Base-by-base conservation (phyloP, 148 eudicot genomes). In the Rhododendron simsii region DNA sequence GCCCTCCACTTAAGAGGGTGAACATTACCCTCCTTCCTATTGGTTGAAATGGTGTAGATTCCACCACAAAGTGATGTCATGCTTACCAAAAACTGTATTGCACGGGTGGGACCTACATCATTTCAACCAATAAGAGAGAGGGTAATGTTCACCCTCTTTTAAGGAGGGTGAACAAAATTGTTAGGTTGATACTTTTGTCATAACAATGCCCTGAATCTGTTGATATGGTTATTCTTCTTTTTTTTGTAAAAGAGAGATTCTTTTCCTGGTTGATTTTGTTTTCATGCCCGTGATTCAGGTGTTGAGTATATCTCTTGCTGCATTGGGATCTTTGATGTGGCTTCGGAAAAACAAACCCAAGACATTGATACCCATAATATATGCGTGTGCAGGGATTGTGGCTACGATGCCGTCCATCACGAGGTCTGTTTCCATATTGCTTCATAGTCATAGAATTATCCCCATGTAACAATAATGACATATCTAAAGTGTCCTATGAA, bases 261-360 rank as follows among this genome's bases (percentile, higher is more conserved):
- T 23, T 26, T 37, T 71, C 13, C 69, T 84, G 45, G 55, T 75
- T 87, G 78, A 85, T 84, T 81, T 50, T 84, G 85, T 81, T 39
- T 69, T 87, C 23, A 13, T 51, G 10, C 63, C 78, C 48, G 41
- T 67, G 83, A 85, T 84, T 85, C 90, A 97, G 99, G 95, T 94
- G 51, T 87, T 97, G 88, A 90, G 94, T 81, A 88, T 97, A 87
- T 95, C 98, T 79, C 95, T 97, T 69, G 98, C 99, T 84, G 98
- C 98, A 53, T 86, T 97, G 93, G 98, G 98, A 89, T 97, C 99
- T 83, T 90, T 97, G 93, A 95, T 97, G 91, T 97, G 99, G 99
- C 98, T 97, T 48, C 88, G 99, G 88, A 97, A 95, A 87, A 95
- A 97, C 91, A 97, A 95, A 86, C 99, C 99, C 76, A 94, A 91